phyloP scores from a whole-genome alignment of 208 protist genomes.

The Leishmania braziliensis region DNA sequence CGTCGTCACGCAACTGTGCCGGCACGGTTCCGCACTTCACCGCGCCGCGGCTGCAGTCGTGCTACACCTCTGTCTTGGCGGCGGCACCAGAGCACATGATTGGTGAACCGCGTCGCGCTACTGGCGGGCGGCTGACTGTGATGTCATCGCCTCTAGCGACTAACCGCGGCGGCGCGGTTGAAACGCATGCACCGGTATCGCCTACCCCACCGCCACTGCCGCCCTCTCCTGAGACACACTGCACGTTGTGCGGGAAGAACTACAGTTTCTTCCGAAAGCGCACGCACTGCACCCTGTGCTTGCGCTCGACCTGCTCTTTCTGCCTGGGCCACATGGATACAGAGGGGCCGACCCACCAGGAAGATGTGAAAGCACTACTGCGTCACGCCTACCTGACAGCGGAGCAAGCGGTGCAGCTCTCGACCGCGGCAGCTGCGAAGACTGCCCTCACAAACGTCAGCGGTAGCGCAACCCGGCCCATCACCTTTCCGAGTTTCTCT shows the following conservation, averaged over 20 bases:
- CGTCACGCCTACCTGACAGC: conserved; percentile 24
- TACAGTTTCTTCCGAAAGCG: conserved; percentile 81
- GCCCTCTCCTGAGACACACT: conserved; percentile 26
- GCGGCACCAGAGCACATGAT: conserved; percentile 23
- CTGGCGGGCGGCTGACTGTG: conserved; percentile 3
- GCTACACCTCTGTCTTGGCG: conserved; percentile 14
- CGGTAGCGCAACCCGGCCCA: not conserved
- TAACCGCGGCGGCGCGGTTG: not conserved
- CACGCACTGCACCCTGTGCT: conserved; percentile 61
- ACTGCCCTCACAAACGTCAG: not conserved
- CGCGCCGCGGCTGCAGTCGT: conserved; percentile 34
- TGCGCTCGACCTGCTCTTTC: conserved; percentile 57
- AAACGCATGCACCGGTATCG: not conserved
- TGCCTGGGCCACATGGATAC: conserved; percentile 65
- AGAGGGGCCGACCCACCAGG: conserved; percentile 26
- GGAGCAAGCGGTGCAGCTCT: conserved; percentile 27
- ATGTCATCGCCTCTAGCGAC: conserved; percentile 15
- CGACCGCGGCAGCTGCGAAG: conserved; percentile 12
- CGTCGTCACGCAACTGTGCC: conserved; percentile 23
- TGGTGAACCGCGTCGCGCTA: conserved; percentile 16
- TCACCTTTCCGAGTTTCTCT: conserved; percentile 24
- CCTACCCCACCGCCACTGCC: not conserved
- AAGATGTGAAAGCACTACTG: conserved; percentile 43
- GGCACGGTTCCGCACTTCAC: conserved; percentile 8
- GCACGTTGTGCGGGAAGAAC: conserved; percentile 63